phyloP scores from a whole-genome alignment of 305 asterid genomes.

The Fraxinus ornus region DNA sequence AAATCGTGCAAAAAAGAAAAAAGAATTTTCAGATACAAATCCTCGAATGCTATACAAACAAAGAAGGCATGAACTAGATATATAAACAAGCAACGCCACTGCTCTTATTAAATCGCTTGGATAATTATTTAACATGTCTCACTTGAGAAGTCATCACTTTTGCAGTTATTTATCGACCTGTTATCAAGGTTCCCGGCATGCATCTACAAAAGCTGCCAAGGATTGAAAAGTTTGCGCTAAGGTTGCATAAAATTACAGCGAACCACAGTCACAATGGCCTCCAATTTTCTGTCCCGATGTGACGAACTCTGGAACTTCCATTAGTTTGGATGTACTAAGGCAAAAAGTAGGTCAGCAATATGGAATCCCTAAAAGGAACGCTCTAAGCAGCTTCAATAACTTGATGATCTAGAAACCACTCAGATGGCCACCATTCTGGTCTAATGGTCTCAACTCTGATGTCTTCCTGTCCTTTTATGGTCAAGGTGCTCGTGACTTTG shows the following conservation, averaged over 20 bases:
- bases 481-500: slow-evolving; percentile 38
- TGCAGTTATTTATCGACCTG: neutral
- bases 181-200: neutral
- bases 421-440: slow-evolving; percentile 93
- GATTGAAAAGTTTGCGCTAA: neutral
- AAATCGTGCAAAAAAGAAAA: neutral
- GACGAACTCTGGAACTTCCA: neutral
- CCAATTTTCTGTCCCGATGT: neutral
- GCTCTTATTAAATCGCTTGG: neutral
- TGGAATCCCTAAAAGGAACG: neutral
- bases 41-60: neutral
- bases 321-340: neutral
- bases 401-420: slow-evolving; percentile 52
- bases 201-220: neutral
- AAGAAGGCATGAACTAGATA: neutral
- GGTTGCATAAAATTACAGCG: neutral
- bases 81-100: neutral
- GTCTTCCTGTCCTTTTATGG: slow-evolving; percentile 54
- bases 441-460: slow-evolving; percentile 52
- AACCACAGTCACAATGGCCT: neutral
- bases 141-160: neutral
- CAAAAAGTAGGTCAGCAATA: neutral
- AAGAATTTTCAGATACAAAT: neutral
- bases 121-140: neutral
- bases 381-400: slow-evolving; percentile 44